Evolutionary conservation across 78 protist genomes (phyloP).

Genomic region (Dictyostelium firmibasis): DNA sequence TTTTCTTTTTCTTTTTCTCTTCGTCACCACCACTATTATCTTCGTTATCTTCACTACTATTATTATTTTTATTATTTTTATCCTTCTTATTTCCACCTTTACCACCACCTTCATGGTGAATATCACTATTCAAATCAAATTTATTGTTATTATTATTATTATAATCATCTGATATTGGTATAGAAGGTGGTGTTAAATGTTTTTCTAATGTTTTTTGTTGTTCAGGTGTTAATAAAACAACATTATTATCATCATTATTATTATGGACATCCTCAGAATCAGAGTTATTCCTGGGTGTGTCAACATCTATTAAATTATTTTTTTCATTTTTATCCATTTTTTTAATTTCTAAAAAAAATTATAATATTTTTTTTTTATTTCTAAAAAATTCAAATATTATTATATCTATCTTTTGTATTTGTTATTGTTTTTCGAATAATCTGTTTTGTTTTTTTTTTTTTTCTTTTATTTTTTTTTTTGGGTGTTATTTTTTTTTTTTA

Average conservation of each 20-base stretch:
- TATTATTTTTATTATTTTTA: neutral
- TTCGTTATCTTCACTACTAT: neutral
- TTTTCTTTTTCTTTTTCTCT: slow-evolving; percentile 26
- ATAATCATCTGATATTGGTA: neutral
- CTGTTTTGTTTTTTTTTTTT: neutral
- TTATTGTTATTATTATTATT: neutral
- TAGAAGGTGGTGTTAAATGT: neutral
- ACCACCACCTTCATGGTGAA: neutral
- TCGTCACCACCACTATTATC: neutral
- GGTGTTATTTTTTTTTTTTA: too few relatives aligned
- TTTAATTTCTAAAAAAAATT: too few relatives aligned
- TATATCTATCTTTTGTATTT: neutral
- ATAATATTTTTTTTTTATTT: too few relatives aligned
- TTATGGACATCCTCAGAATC: neutral
- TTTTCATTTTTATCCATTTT: neutral
- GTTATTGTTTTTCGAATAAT: too few relatives aligned
- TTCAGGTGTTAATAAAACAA: slow-evolving; percentile 9
- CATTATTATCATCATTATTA: neutral
- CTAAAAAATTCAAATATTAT: too few relatives aligned
- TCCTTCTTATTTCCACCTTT: too few relatives aligned
- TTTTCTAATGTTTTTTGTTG: neutral
- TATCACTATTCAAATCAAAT: neutral
- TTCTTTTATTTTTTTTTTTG: too few relatives aligned
- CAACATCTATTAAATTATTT: neutral
- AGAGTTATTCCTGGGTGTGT: neutral